A percentile compares a stretch with the other conserved stretches of the same genome.
Conservation (phyloP, 1,284 basidiomycete species). For the Cutaneotrichosporon cavernicola region DNA sequence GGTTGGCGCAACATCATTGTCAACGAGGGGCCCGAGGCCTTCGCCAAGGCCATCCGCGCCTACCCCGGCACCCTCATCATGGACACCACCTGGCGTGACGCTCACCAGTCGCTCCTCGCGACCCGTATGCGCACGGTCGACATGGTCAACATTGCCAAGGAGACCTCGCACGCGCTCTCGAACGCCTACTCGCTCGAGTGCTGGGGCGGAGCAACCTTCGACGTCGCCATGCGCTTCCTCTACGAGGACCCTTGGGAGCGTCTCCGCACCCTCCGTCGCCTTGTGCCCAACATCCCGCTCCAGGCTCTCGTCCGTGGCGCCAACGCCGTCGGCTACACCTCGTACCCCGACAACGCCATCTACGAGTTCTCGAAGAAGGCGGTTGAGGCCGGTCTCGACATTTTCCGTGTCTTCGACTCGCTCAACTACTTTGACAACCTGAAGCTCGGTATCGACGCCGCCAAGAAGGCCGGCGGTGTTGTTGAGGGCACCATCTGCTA, state of each 20-base stretch:
- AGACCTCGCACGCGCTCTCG: constrained; percentile 89
- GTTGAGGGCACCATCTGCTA: constrained; percentile 98
- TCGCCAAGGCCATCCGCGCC: constrained; percentile 94
- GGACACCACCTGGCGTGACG: constrained; percentile 99
- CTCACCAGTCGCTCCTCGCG: constrained; percentile 95
- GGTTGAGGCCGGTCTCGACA: constrained; percentile 98
- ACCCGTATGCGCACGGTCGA: constrained; percentile 95
- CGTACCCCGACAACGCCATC: constrained; percentile 99
- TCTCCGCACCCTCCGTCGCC: constrained; percentile 85
- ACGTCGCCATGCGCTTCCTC: constrained; percentile 99
- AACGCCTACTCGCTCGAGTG: constrained; percentile 98
- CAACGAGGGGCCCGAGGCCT: constrained; percentile 95
- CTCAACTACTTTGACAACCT: constrained; percentile 98
- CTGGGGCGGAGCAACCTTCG: constrained; percentile 99
- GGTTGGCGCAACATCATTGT: constrained; percentile 99
- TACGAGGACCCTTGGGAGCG: constrained; percentile 99
- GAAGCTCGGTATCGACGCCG: constrained; percentile 95
- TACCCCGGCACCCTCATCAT: constrained; percentile 95
- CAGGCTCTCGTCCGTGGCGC: constrained; percentile 98
- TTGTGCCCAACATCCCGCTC: constrained; percentile 98
- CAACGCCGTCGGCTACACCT: constrained; percentile 98
- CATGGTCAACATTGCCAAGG: constrained; percentile 98
- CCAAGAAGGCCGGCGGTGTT: constrained; percentile 99
- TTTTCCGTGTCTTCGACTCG: constrained; percentile 99
- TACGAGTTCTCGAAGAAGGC: constrained; percentile 98